Evolutionary conservation across 305 asterid species (phyloP).

Genomic region (Salvia sclarea): DNA sequence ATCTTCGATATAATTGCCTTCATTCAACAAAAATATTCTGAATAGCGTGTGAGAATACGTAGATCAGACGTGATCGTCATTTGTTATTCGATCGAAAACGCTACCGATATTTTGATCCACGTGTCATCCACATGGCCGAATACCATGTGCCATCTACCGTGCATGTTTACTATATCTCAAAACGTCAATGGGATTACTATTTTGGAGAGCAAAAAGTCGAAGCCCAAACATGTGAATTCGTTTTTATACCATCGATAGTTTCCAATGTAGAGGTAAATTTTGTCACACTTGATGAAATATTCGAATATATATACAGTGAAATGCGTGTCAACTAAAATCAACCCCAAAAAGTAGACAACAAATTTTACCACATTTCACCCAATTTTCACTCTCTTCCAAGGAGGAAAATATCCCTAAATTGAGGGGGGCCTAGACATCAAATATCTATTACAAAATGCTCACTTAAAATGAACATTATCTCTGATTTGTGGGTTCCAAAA

Average conservation of each 20-base stretch:
- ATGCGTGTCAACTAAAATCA: background rate
- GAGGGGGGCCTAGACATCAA: constrained; percentile 27
- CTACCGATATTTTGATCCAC: background rate
- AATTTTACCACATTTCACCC: background rate
- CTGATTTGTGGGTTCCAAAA: constrained; percentile 28
- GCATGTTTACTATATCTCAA: no score
- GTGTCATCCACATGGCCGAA: no score
- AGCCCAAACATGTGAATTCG: background rate
- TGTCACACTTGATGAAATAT: background rate
- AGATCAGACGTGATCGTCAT: no score
- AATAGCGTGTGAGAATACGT: no score
- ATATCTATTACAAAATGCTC: background rate
- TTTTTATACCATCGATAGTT: no score
- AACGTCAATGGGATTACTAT: no score
- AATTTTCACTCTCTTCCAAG: background rate
- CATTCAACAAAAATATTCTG: no score
- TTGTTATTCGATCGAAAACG: no score
- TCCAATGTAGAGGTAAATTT: background rate
- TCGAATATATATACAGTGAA: background rate
- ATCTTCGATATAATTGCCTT: no score
- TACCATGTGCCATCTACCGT: no score
- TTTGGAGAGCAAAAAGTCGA: background rate
- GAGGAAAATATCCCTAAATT: background rate
- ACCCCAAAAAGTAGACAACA: background rate
- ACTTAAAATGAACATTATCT: background rate